These are phyloP conservation scores for Salix brachista DNA, from an alignment of 345 rosid species.

Conservation along the genomic window DNA sequence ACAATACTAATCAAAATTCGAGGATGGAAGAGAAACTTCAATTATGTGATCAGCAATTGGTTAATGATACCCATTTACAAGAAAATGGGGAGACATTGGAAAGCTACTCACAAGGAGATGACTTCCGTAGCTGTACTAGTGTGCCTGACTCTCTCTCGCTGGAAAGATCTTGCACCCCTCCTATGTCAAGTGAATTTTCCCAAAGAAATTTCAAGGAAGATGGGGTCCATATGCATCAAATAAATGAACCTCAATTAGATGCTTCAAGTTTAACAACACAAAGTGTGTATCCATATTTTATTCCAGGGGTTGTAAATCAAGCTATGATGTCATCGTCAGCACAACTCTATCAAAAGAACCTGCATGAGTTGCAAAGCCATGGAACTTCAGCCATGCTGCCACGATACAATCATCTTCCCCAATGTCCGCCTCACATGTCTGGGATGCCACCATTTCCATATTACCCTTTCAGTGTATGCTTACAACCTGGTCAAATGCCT, in stretches of 20 bases:
- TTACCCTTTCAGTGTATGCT: constrained; percentile 57
- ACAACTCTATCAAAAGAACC: constrained; percentile 49
- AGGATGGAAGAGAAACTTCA: constrained; percentile 36
- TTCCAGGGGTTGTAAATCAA: constrained; percentile 76
- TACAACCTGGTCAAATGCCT: constrained; percentile 65
- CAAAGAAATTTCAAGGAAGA: constrained; percentile 44
- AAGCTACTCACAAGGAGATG: constrained; percentile 52
- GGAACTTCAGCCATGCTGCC: constrained; percentile 45
- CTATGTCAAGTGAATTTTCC: constrained; percentile 49
- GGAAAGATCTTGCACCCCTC: constrained; percentile 59
- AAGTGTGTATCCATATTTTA: constrained; percentile 56
- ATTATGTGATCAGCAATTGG: constrained; percentile 26
- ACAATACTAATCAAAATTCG: constrained; percentile 18
- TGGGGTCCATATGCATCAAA: constrained; percentile 32
- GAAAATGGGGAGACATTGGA: constrained; percentile 55
- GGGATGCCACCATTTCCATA: constrained; percentile 71
- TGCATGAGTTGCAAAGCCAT: constrained; percentile 49
- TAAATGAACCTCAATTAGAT: constrained; percentile 47
- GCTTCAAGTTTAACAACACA: constrained; percentile 46
- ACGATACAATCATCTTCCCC: constrained; percentile 67
- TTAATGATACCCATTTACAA: constrained; percentile 31
- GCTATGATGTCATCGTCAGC: constrained; percentile 61
- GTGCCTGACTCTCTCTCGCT: constrained; percentile 49
- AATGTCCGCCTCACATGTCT: constrained; percentile 48
- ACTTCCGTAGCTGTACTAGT: constrained; percentile 49